A percentile compares a stretch with the other conserved stretches of the same genome.
Conservation (phyloP, 2,329 filamentous ascomycete species). For the Clarireedia homoeocarpa region DNA sequence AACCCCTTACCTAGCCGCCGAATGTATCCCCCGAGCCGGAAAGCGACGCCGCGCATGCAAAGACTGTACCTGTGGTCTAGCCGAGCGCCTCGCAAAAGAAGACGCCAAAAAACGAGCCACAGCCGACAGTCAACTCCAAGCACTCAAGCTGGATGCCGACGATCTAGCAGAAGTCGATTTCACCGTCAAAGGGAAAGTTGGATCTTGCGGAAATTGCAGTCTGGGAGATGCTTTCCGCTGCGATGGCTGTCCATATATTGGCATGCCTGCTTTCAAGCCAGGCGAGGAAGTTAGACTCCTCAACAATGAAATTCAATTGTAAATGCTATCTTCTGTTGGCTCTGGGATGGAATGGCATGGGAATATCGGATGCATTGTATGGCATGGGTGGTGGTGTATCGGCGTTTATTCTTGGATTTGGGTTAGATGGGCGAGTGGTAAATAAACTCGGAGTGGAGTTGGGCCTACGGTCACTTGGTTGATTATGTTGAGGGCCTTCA, state of each 20-base stretch:
- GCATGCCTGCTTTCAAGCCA: slow-evolving; percentile 91
- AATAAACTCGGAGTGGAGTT: no score
- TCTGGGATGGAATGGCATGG: neutral
- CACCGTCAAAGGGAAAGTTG: slow-evolving; percentile 93
- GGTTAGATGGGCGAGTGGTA: neutral
- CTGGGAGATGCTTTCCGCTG: slow-evolving; percentile 84
- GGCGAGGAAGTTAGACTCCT: slow-evolving; percentile 87
- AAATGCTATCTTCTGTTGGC: slow-evolving; percentile 12
- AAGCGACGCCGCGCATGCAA: slow-evolving; percentile 93
- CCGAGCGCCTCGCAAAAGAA: slow-evolving; percentile 77
- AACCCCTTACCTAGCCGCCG: slow-evolving; percentile 50
- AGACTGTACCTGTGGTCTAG: slow-evolving; percentile 93
- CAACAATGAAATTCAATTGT: slow-evolving; percentile 82
- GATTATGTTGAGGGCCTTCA: no score
- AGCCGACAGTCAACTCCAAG: slow-evolving; percentile 56
- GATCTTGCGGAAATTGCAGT: slow-evolving; percentile 89
- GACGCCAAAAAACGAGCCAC: slow-evolving; percentile 59
- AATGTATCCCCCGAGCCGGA: slow-evolving; percentile 79
- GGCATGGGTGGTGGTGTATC: neutral
- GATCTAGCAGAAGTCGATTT: slow-evolving; percentile 92
- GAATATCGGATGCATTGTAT: neutral
- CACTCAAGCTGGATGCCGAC: slow-evolving; percentile 63
- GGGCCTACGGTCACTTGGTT: no score
- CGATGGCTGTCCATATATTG: slow-evolving; percentile 73
- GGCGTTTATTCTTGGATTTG: neutral